Base-by-base conservation (phyloP, 2,329 filamentous ascomycete species). In the Daldinia sp. region DNA sequence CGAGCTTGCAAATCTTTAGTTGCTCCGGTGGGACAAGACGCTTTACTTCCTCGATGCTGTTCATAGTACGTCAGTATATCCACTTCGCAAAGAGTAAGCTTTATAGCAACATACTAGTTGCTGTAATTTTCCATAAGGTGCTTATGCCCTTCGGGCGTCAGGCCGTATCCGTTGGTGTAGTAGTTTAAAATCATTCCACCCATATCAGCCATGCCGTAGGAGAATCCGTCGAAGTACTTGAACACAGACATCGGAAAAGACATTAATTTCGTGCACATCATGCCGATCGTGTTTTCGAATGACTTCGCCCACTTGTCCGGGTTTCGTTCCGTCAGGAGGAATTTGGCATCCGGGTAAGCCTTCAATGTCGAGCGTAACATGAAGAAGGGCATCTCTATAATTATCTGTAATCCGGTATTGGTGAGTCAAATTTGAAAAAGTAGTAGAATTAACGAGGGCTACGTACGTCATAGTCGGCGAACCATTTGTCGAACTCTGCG, bases 401-500 rank as follows among this genome's bases (percentile, higher is more conserved):
- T 74, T 46, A 74, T 48, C 75, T 63, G 65, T 37, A 44, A 54
- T 15, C 28, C 62, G 10, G 7, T 10, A 12, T n/a, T 41, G 9
- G 30, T 51, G 13, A 68, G 39, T 44, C 9, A 12, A 46, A 3
- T 54, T 54, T 28, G 35, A 42, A 63, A 26, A 44, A 63, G 23
- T 37, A 23, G 33, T 30, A 18, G 42, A 53, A 50, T 9, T 50
- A 4, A 2, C 6, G 18, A 28, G 41, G 33, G 20, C 33, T 33
- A 62, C 77, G 59, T 70, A 80, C 80, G 62, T 81, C 79, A 50
- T 81, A 81, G 23, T 79, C 74, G 28, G 78, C 78, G 28, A 81
- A 78, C 76, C 80, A 81, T 69, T 81, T 82, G 65, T 82, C 80
- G 50, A 81, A 82, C 46, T 82, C 81, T 10, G 71, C 72, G 18